Evolutionary conservation across 179 eudicot species (phyloP), one percentile per base, ranked within the genome.

Genomic region (Corrigiola litoralis): DNA sequence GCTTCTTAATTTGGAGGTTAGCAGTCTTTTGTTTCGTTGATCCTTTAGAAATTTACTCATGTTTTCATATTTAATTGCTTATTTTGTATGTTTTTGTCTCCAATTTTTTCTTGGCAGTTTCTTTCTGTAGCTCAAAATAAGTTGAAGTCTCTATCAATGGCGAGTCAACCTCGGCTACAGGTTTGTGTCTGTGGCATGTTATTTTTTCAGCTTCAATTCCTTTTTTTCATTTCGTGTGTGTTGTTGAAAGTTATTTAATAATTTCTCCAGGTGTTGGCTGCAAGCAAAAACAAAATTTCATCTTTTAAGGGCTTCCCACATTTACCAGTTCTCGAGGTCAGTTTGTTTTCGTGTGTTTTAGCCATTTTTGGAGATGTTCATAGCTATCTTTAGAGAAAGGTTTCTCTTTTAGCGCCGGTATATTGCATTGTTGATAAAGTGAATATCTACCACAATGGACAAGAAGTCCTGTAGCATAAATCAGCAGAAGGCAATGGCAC

Each of bases 151-250:
- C 92, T 94, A 75, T 79, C 87, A 70, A 94, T 94, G 99, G 96
- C 96, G 23, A 88, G 96, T 80, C 99, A 91, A 74, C 99, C 99
- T 61, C 95, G 99, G 38, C 68, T 94, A 62, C 97, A 94, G 99
- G 99, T 92, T 63, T 65, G 71, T 61, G 53, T 71, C 41, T 47
- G 49, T 27, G 25, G 36, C 32, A 46, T 44, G 40, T 57, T 23
- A 29, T 36, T 49, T 51, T 38, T 20, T 10, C 54, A 51, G 27
- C 56, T 64, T 69, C 52, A 47, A 58, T 32, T 56, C 21, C 12
- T 49, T 36, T 9, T 27, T 48, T 58, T 28, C 36, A 12, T 17
- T 44, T 51, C 8, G 25, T 55, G 14, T 40, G 4, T 20, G 50
- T 36, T 37, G 32, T 34, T 56, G 59, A 32, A 18, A 38, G 36